phyloP scores from a whole-genome alignment of 495 filamentous ascomycete species.

The Aspergillus wentii region DNA sequence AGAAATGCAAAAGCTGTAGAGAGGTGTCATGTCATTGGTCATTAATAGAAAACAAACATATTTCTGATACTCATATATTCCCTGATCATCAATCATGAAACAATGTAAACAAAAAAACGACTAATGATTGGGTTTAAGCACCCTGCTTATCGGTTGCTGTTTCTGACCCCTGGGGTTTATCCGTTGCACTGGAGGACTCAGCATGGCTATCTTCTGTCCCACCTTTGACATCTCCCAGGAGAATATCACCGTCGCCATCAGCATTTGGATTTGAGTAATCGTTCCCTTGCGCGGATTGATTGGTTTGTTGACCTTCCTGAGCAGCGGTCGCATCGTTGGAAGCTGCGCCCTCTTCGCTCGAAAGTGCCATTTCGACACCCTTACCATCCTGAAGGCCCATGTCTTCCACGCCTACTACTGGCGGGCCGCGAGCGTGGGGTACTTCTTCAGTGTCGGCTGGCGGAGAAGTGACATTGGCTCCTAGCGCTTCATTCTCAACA shows the following conservation, averaged over 20 bases:
- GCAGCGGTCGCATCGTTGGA: slow-evolving; percentile 8
- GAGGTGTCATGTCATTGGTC: too few relatives aligned
- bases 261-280: slow-evolving; percentile 9
- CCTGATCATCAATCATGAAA: slow-evolving; percentile 1
- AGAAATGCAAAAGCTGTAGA: too few relatives aligned
- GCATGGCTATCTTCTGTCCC: slow-evolving; percentile 9
- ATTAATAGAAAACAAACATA: too few relatives aligned
- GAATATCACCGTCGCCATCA: slow-evolving; percentile 41
- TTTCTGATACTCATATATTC: neutral
- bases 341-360: slow-evolving; percentile 11
- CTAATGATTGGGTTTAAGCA: neutral
- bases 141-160: neutral
- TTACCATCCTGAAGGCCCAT: slow-evolving; percentile 70
- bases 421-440: slow-evolving; percentile 77
- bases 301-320: slow-evolving; percentile 1
- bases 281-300: slow-evolving; percentile 1
- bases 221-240: slow-evolving; percentile 27
- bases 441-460: slow-evolving; percentile 47
- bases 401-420: slow-evolving; percentile 79
- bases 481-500: slow-evolving; percentile 26
- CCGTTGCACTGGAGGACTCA: slow-evolving; percentile 1
- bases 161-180: slow-evolving; percentile 2
- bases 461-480: slow-evolving; percentile 10
- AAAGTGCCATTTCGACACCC: slow-evolving; percentile 38
- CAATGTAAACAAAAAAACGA: neutral